These are phyloP conservation scores for Salvia miltiorrhiza DNA, from an alignment of 257 asterid genomes.

Conservation along the genomic window DNA sequence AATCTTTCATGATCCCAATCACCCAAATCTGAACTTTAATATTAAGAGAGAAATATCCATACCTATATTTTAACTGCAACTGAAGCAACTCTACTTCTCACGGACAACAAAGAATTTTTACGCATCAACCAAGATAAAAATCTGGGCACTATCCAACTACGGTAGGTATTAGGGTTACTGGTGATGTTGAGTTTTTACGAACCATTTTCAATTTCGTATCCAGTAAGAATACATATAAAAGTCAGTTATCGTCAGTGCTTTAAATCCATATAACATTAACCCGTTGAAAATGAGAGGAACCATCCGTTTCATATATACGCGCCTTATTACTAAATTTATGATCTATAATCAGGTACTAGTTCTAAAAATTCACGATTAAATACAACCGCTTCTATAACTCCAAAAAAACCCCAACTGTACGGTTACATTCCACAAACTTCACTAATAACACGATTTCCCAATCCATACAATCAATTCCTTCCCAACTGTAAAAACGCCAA, in stretches of 20 bases:
- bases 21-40: neutral
- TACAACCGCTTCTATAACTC: neutral
- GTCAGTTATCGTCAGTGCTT: neutral
- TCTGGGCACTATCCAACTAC: neutral
- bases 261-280: constrained; percentile 3
- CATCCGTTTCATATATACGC: neutral
- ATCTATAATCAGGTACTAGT: neutral
- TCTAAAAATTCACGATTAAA: constrained; percentile 11
- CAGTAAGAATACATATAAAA: constrained; percentile 12
- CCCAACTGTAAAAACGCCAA: neutral
- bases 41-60: neutral
- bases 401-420: neutral
- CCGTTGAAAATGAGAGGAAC: neutral
- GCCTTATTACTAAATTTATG: neutral
- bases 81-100: constrained; percentile 9
- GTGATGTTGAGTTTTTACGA: neutral
- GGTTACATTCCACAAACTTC: constrained; percentile 7
- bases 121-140: constrained; percentile 13
- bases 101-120: neutral
- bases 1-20: neutral
- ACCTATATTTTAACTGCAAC: neutral
- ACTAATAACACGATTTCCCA: neutral
- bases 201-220: neutral
- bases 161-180: neutral
- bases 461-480: neutral